Base-by-base conservation (phyloP, 2,329 filamentous ascomycete species). In the Calycina herbarum region DNA sequence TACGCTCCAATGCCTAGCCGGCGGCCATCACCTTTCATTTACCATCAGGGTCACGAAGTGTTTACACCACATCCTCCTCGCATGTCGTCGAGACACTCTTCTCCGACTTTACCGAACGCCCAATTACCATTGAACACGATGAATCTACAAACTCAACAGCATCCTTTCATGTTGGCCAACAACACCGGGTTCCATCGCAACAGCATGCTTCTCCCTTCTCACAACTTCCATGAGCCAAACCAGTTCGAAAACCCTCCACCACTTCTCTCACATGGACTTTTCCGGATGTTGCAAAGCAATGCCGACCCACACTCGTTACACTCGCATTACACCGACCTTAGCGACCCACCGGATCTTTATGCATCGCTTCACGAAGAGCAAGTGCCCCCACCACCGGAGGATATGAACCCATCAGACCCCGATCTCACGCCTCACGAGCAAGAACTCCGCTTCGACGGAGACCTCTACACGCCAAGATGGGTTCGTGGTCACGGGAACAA, bases 401-500 rank as follows among this genome's bases (percentile, higher is more conserved):
- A 94, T 76, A 92, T 94, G 90, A 90, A 92, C 74, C 90, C 91
- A 1, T 83, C 85, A 1, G 90, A 94, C 72, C 89, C 90, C 1
- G 89, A 93, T 67, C 80, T 94, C 74, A 82, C 89, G 11, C 91
- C 91, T 5, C 90, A 92, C 69, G 90, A 94, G 77, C 91, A 94
- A 67, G 89, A 90, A 70, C 79, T 93, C 66, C 85, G 92, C 59
- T 96, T 93, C 72, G 88, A 89, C 62, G 91, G 90, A 59, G 92
- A 96, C 73, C 78, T 95, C 64, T 95, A 95, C 79, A 94, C 92
- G 1, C 92, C 92, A 1, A 85, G 83, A 71, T 96, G 91, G 91
- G 90, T 95, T 24, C 89, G 92, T 42, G 92, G 92, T 27, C 90
- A 94, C 68, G 92, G 92, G 31, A 93, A 93, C 79, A 93, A 94